Percentiles rank a stretch among this genome's conserved stretches.
These are phyloP conservation scores for Solanum hybrid DNA, from an alignment of 305 asterid genomes.

Conservation along the genomic window DNA sequence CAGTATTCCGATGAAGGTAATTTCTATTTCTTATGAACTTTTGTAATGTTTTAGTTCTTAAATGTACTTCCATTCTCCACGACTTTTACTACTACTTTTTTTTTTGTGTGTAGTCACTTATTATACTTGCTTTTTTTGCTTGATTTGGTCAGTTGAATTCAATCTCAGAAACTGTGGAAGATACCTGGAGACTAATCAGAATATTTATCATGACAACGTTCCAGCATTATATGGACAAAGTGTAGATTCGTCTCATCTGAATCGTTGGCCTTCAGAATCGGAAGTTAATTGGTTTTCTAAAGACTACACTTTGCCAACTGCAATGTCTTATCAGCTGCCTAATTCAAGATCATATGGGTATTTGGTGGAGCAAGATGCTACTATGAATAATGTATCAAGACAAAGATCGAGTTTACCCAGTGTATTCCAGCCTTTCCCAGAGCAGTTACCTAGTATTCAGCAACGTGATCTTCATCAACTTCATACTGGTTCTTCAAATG, in stretches of 20 bases:
- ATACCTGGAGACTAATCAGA: conserved; percentile 17
- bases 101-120: not conserved
- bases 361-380: conserved; percentile 8
- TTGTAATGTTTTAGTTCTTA: not conserved
- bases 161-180: conserved; percentile 11
- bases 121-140: conserved; percentile 1
- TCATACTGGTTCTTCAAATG: not conserved
- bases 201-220: conserved; percentile 15
- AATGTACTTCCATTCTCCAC: not conserved
- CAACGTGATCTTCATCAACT: not conserved
- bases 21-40: not conserved
- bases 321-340: conserved; percentile 16
- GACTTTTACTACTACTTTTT: not conserved
- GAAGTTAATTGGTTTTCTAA: conserved; percentile 8
- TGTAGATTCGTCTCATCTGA: conserved; percentile 13
- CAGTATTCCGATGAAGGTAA: conserved; percentile 9
- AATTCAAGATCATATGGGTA: conserved; percentile 10
- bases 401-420: conserved; percentile 13
- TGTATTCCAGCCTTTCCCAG: conserved; percentile 6
- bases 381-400: conserved; percentile 5
- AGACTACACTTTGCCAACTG: conserved; percentile 17
- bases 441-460: conserved; percentile 17
- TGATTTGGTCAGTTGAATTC: conserved; percentile 12
- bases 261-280: conserved; percentile 14
- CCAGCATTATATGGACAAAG: conserved; percentile 9